Percentiles rank a stretch among this genome's conserved stretches.
phyloP scores from a whole-genome alignment of 1,284 basidiomycete genomes.

The Puccinia hordei region DNA sequence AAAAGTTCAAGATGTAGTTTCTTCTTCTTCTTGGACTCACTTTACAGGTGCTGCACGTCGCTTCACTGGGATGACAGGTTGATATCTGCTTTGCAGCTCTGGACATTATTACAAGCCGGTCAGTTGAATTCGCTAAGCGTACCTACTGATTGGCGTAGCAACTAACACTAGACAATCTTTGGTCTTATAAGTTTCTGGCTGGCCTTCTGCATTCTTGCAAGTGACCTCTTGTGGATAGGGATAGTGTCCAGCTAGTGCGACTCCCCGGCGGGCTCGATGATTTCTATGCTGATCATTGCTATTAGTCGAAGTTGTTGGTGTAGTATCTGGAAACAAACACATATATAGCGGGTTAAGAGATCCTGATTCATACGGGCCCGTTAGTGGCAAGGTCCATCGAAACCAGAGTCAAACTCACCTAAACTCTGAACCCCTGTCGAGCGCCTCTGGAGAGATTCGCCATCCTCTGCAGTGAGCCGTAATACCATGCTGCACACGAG shows the following conservation, averaged over 20 bases:
- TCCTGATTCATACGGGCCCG: neutral
- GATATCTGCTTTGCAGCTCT: slow-evolving; percentile 2
- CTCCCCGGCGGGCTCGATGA: neutral
- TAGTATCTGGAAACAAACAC: neutral
- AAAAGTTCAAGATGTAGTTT: neutral
- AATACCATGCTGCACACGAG: neutral
- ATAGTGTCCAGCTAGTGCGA: slow-evolving; percentile 28
- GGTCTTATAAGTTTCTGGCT: slow-evolving; percentile 4
- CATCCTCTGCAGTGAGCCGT: neutral
- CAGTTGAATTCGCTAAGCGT: neutral
- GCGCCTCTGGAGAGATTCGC: neutral
- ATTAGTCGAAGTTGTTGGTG: neutral
- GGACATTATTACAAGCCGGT: neutral
- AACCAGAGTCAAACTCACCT: neutral
- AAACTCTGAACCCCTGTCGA: neutral
- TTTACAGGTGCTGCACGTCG: slow-evolving; percentile 11
- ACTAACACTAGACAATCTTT: slow-evolving; percentile 20
- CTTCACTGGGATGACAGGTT: neutral
- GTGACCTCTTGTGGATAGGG: neutral
- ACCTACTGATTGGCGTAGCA: neutral
- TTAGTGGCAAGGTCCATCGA: neutral
- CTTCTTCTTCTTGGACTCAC: neutral
- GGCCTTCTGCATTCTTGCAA: neutral
- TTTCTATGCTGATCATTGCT: neutral
- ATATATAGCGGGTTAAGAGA: neutral